These are phyloP conservation scores for Blastocystis sp. DNA, from an alignment of 352 stramenopile genomes.

Conservation along the genomic window DNA sequence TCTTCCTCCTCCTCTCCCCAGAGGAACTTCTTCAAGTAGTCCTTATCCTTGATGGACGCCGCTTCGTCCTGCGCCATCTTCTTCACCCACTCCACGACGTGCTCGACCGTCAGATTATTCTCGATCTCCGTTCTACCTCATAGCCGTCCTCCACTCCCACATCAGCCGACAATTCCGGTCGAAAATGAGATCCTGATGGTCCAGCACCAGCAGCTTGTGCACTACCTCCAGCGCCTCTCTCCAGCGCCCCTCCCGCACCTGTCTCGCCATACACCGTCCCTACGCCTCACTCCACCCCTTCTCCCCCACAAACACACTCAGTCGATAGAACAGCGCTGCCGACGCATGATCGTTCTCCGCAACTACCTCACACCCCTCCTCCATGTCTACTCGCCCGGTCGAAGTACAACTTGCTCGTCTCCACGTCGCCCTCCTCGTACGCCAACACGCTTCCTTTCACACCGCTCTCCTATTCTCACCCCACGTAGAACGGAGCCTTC, in stretches of 20 bases:
- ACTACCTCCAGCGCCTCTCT: background rate
- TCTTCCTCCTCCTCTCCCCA: background rate
- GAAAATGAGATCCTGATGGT: conserved; percentile 10
- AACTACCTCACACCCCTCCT: background rate
- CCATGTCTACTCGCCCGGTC: background rate
- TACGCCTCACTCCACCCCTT: background rate
- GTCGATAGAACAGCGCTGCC: background rate
- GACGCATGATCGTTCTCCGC: background rate
- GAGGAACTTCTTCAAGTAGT: background rate
- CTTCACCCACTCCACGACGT: background rate
- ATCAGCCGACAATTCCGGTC: conserved; percentile 23
- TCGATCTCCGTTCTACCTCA: conserved; percentile 45
- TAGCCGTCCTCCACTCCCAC: background rate
- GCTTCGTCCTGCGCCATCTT: background rate
- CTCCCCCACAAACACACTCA: background rate
- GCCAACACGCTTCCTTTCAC: background rate
- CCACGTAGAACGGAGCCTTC: conserved; percentile 11
- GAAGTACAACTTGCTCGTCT: conserved; percentile 24
- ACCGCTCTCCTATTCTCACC: background rate
- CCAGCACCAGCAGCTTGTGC: conserved; percentile 30
- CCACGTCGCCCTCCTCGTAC: background rate
- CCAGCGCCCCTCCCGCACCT: background rate
- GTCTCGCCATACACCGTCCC: conserved; percentile 11
- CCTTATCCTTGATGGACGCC: background rate
- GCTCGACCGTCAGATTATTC: conserved; percentile 15